Evolutionary conservation across 305 asterid genomes (phyloP).

Genomic region (Fraxinus nigra): DNA sequence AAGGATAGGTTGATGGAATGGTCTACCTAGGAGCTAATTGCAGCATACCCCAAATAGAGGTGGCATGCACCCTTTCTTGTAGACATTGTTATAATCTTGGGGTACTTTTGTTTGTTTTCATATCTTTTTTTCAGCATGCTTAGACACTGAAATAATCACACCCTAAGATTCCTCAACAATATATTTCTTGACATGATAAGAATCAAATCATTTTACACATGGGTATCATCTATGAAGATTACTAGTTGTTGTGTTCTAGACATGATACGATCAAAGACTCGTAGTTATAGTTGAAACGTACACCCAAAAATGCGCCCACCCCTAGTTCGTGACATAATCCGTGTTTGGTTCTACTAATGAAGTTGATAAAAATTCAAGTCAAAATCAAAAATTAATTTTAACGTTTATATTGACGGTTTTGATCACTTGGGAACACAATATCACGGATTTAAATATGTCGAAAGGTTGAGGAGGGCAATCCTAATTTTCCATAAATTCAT

Average conservation of each 20-base stretch:
- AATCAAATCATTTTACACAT: conserved; percentile 28
- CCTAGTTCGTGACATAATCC: neutral
- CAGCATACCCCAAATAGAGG: neutral
- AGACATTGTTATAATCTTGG: conserved; percentile 20
- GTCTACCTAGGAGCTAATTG: neutral
- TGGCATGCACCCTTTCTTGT: conserved; percentile 18
- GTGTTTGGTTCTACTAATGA: neutral
- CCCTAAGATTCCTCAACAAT: conserved; percentile 8
- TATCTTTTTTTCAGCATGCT: conserved; percentile 15
- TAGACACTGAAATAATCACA: conserved; percentile 12
- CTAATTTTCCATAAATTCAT: neutral
- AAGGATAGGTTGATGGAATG: neutral
- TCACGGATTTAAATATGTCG: neutral
- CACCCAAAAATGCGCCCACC: neutral
- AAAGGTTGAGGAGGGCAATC: neutral
- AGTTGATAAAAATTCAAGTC: neutral
- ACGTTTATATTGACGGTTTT: too few relatives aligned
- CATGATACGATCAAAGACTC: neutral
- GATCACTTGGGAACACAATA: neutral
- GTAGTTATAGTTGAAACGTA: neutral
- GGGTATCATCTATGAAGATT: conserved; percentile 1
- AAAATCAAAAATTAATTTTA: too few relatives aligned
- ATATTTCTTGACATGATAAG: conserved; percentile 43
- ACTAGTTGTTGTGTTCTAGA: neutral
- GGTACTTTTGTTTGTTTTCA: conserved; percentile 29